A percentile compares a stretch with the other conserved stretches of the same genome.
phyloP scores from a whole-genome alignment of 2,329 filamentous ascomycete species.

The Coleophoma eucalyptorum region DNA sequence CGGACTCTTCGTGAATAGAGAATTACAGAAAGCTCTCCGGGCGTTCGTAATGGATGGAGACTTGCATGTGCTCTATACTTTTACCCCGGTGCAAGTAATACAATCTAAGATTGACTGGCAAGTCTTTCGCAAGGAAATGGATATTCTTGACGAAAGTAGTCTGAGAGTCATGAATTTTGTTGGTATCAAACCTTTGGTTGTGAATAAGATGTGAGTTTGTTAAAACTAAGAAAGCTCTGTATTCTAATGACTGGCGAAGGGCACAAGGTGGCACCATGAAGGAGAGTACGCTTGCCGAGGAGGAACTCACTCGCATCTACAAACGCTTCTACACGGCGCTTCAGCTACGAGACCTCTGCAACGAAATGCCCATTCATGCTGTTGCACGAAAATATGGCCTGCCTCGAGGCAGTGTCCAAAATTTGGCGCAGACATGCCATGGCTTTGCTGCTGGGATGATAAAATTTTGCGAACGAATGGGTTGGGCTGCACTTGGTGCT shows the following conservation, averaged over 20 bases:
- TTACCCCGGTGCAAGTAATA: constrained; percentile 65
- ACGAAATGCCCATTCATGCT: constrained; percentile 66
- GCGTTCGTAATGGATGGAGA: constrained; percentile 80
- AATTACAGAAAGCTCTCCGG: constrained; percentile 61
- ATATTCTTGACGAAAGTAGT: constrained; percentile 66
- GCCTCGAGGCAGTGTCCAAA: constrained; percentile 68
- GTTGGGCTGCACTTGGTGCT: constrained; percentile 67
- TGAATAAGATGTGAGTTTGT: constrained; percentile 59
- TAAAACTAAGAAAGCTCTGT: neutral
- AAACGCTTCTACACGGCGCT: constrained; percentile 71
- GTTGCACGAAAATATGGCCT: constrained; percentile 69
- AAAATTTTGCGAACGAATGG: constrained; percentile 76
- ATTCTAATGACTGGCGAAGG: constrained; percentile 36
- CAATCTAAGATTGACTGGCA: constrained; percentile 63
- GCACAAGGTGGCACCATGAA: constrained; percentile 63
- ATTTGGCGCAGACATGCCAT: constrained; percentile 68
- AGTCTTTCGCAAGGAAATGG: constrained; percentile 68
- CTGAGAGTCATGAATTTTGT: constrained; percentile 65
- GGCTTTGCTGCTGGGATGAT: constrained; percentile 78
- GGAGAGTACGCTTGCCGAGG: constrained; percentile 57
- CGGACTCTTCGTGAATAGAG: constrained; percentile 67
- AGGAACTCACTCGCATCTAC: constrained; percentile 60
- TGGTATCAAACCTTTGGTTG: constrained; percentile 61
- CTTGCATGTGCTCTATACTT: constrained; percentile 75
- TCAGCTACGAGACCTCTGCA: constrained; percentile 75